Conservation (phyloP, 2,329 filamentous ascomycete species). For the Pochonia chlamydosporia region DNA sequence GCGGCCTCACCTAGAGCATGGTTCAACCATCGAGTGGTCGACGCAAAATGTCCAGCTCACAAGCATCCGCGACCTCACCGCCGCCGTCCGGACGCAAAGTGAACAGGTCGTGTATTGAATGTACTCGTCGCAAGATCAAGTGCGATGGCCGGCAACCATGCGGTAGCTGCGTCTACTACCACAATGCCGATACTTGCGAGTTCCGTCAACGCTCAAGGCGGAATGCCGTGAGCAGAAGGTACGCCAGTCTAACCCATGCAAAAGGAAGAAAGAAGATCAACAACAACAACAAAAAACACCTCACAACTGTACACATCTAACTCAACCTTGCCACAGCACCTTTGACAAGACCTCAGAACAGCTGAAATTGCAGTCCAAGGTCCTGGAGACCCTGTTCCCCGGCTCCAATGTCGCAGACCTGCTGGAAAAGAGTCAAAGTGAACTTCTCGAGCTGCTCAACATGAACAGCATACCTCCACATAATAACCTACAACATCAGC, state of each 20-base stretch:
- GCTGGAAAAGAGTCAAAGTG: conserved; percentile 13
- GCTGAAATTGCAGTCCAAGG: conserved; percentile 15
- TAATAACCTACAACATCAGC: background rate
- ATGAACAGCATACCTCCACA: background rate
- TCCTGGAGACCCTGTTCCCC: conserved; percentile 19
- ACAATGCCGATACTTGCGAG: conserved; percentile 18
- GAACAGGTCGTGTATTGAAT: conserved; percentile 22
- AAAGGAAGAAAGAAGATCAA: too few relatives aligned
- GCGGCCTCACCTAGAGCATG: background rate
- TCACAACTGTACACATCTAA: too few relatives aligned
- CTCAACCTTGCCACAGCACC: conserved; percentile 13
- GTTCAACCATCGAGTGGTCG: background rate
- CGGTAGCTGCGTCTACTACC: conserved; percentile 30
- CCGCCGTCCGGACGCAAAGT: conserved; percentile 6
- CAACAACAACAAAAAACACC: too few relatives aligned
- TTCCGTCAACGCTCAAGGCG: conserved; percentile 24
- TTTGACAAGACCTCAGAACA: conserved; percentile 19
- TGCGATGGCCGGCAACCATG: conserved; percentile 33
- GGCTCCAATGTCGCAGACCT: conserved; percentile 11
- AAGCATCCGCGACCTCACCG: background rate
- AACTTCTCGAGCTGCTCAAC: conserved; percentile 15
- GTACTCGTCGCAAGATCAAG: conserved; percentile 26
- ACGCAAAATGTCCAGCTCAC: background rate
- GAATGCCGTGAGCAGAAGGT: conserved; percentile 24
- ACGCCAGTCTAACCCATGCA: conserved; percentile 3